phyloP scores from a whole-genome alignment of 176 grass and related monocot genomes.

The Chrysopogon serrulatus region DNA sequence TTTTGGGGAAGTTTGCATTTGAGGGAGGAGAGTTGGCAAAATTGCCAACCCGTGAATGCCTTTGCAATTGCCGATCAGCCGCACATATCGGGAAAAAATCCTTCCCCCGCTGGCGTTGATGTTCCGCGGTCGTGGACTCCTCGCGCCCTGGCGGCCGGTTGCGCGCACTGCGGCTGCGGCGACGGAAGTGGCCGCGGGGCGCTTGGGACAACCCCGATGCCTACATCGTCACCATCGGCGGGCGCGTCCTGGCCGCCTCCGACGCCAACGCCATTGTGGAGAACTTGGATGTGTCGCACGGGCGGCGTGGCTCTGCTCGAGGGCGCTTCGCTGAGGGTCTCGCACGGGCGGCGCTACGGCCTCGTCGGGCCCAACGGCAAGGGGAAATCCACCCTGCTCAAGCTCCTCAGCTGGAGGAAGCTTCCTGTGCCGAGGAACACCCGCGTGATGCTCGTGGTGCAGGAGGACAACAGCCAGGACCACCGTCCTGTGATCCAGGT shows the following conservation, averaged over 20 bases:
- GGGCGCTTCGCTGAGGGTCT: background rate
- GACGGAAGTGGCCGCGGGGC: constrained; percentile 25
- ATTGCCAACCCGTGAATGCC: no score
- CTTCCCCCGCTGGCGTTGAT: no score
- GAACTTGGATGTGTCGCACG: no score
- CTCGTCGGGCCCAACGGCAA: constrained; percentile 30
- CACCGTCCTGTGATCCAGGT: no score
- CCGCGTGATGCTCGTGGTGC: background rate
- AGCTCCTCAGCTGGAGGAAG: constrained; percentile 30
- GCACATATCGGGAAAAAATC: no score
- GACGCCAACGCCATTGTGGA: no score
- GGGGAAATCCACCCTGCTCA: background rate
- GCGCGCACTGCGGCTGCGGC: background rate
- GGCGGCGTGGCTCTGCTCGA: background rate
- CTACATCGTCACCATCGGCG: constrained; percentile 45
- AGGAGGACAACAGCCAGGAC: constrained; percentile 3
- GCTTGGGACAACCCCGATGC: constrained; percentile 47
- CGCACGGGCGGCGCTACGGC: background rate
- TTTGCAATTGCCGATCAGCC: no score
- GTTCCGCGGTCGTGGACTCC: no score
- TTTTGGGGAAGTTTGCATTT: no score
- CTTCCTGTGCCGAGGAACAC: constrained; percentile 10
- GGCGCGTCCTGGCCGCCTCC: background rate
- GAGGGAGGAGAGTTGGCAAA: no score
- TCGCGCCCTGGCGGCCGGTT: no score